A percentile compares a stretch with the other conserved stretches of the same genome.
Evolutionary conservation across 257 asterid genomes (phyloP).

Genomic region (Gynochthodes officinalis): DNA sequence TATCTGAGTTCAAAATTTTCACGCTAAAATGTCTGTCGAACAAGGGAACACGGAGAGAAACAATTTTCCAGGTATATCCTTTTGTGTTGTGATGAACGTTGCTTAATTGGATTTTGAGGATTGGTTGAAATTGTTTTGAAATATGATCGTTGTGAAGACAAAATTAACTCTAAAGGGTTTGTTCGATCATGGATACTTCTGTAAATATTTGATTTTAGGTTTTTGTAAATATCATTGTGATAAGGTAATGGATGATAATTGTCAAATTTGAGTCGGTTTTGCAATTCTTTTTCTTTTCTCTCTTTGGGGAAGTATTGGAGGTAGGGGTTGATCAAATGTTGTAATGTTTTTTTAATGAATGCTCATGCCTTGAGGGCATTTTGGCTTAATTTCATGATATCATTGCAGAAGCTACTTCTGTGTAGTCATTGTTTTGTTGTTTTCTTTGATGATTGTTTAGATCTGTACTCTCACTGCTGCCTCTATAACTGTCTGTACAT

Average conservation of each 20-base stretch:
- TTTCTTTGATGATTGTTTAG: no score
- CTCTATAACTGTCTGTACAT: neutral
- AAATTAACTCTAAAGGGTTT: neutral
- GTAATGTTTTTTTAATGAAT: neutral
- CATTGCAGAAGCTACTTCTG: neutral
- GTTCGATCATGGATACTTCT: neutral
- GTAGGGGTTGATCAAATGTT: neutral
- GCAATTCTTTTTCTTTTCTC: neutral
- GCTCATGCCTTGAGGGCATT: neutral
- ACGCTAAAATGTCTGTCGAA: slow-evolving; percentile 24
- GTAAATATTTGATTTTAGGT: neutral
- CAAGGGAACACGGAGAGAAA: slow-evolving; percentile 15
- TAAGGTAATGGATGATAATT: neutral
- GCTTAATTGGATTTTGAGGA: neutral
- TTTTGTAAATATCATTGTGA: neutral
- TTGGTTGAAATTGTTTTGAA: no score
- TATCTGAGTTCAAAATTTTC: neutral
- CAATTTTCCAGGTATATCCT: slow-evolving; percentile 12
- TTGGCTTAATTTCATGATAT: neutral
- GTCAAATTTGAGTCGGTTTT: neutral
- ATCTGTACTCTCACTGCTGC: neutral
- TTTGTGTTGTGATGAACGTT: neutral
- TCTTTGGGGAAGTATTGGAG: neutral
- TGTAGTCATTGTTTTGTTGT: neutral
- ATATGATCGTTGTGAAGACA: neutral